A percentile compares a stretch with the other conserved stretches of the same genome.
These are phyloP conservation scores for Kappamyces sp. DNA, from an alignment of 192 early-diverging fungal genomes.

Conservation along the genomic window DNA sequence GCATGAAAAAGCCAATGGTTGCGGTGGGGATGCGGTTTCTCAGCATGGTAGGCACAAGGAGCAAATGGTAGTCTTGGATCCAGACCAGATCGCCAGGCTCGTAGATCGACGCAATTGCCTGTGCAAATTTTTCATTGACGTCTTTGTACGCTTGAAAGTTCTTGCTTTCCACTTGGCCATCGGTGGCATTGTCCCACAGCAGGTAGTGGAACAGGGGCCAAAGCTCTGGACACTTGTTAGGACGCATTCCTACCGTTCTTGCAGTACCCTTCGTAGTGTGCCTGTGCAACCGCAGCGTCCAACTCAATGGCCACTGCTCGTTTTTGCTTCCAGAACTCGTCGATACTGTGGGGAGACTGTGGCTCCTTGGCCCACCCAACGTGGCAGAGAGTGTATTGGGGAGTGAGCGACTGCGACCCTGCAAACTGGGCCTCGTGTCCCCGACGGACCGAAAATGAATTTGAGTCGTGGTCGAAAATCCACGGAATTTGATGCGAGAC, in stretches of 20 bases:
- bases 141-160: constrained; percentile 77
- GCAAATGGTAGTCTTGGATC: constrained; percentile 57
- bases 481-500: constrained; percentile 31
- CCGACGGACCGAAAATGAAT: constrained; percentile 28
- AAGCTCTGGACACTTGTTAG: constrained; percentile 51
- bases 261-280: constrained; percentile 97
- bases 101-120: constrained; percentile 66
- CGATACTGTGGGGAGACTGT: constrained; percentile 51
- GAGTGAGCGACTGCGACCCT: constrained; percentile 65
- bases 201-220: constrained; percentile 97
- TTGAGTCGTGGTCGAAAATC: constrained; percentile 8
- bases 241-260: constrained; percentile 61
- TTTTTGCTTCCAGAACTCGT: constrained; percentile 43
- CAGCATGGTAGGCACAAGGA: constrained; percentile 41
- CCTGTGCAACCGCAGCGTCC: constrained; percentile 58
- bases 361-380: constrained; percentile 69
- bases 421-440: constrained; percentile 89
- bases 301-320: constrained; percentile 75
- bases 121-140: constrained; percentile 74
- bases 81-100: constrained; percentile 68
- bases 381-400: constrained; percentile 53
- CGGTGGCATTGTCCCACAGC: constrained; percentile 70
- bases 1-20: constrained; percentile 51
- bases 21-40: constrained; percentile 35
- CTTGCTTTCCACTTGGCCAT: constrained; percentile 51